Conservation (phyloP, 1,284 basidiomycete species). For the Rhodofomes roseus region DNA sequence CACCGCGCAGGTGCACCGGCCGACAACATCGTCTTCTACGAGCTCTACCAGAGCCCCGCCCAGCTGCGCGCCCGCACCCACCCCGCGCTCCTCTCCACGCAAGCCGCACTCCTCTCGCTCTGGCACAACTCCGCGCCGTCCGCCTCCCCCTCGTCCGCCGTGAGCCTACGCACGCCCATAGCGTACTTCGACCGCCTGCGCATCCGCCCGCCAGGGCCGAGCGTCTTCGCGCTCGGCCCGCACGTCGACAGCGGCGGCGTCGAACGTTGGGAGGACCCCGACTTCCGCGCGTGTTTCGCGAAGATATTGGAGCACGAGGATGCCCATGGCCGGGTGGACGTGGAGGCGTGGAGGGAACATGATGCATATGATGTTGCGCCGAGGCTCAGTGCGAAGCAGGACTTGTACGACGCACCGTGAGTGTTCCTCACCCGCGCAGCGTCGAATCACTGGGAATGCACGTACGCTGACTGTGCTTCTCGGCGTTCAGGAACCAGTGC, state of each 20-base stretch:
- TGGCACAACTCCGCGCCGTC: slow-evolving; percentile 47
- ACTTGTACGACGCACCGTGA: slow-evolving; percentile 52
- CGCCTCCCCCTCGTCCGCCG: slow-evolving; percentile 31
- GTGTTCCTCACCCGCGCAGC: slow-evolving; percentile 20
- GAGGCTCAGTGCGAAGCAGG: slow-evolving; percentile 50
- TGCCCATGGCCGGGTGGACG: slow-evolving; percentile 2
- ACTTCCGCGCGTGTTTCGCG: slow-evolving; percentile 54
- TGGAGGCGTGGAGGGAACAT: slow-evolving; percentile 45
- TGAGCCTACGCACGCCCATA: slow-evolving; percentile 57
- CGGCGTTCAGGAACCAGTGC: slow-evolving; percentile 58
- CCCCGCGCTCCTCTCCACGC: slow-evolving; percentile 45
- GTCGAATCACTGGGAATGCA: too few species aligned
- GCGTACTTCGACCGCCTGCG: slow-evolving; percentile 76
- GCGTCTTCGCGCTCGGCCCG: slow-evolving; percentile 57
- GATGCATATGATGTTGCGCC: slow-evolving; percentile 56
- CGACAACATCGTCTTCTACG: slow-evolving; percentile 68
- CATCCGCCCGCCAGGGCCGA: slow-evolving; percentile 71
- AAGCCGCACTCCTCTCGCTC: slow-evolving; percentile 53
- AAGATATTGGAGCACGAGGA: slow-evolving; percentile 45
- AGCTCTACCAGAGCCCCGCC: slow-evolving; percentile 64
- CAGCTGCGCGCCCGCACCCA: slow-evolving; percentile 59
- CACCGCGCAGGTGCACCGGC: slow-evolving; percentile 54
- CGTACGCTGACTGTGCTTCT: too few species aligned
- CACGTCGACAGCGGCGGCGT: slow-evolving; percentile 77
- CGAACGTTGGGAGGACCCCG: slow-evolving; percentile 76